Evolutionary conservation across 164 flowering plant genomes (phyloP), one percentile per base, ranked within the genome.

Genomic region (Sextonia rubra): DNA sequence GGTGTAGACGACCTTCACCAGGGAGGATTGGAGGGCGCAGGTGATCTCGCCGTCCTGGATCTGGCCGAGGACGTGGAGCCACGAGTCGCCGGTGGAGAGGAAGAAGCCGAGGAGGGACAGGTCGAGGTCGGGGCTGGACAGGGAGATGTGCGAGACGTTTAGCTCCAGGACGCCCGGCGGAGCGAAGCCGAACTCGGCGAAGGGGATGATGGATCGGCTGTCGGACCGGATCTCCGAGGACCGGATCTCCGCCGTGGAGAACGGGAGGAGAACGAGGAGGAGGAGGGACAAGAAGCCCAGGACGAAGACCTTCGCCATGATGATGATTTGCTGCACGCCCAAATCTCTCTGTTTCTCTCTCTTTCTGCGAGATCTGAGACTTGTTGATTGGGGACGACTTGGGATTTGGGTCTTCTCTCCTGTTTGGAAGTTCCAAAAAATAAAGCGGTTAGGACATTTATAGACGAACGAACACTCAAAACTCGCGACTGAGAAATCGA

Each of bases 131-230:
- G 86, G 83, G 60, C 47, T 78, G 9, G 94, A 83, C 77, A 87
- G 71, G 29, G 77, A 61, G 86, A 92, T 79, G 12, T 75, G 66
- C 17, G 96, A 77, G 77, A 89, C 86, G 75, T 83, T 83, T 80
- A 93, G 97, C 73, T 89, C 92, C 69, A 93, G 87, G 12, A 79
- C 86, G 55, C 99, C 98, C 15, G 71, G 58, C 81, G 84, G 90
- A 37, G 97, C 88, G 91, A 91, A 95, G 0, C 99, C 99, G 83
- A 91, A 91, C 71, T 89, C 91, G 73, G 89, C 97, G 80, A 95
- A 86, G 60, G 92, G 97, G 84, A 95, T 95, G 15, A 89, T 88
- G 55, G 86, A 84, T 1, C 95, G 86, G 64, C 29, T 30, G 69
- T 95, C 97, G 75, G 86, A 83, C 47, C 86, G 87, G 83, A 91